These are phyloP conservation scores for Leccinum fibrillosum DNA, from an alignment of 768 basidiomycete genomes.

Conservation along the genomic window DNA sequence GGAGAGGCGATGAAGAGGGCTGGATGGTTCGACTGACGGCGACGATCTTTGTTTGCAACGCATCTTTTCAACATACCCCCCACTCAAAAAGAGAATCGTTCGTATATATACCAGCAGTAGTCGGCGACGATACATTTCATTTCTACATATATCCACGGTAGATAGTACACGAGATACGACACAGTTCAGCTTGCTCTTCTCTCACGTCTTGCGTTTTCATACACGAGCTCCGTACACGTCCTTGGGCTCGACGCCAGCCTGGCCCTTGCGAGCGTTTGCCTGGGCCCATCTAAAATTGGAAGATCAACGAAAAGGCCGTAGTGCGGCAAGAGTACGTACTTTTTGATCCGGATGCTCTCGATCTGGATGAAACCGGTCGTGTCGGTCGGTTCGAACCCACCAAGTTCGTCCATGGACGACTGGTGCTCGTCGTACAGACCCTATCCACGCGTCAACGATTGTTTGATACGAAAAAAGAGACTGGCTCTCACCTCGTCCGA, in stretches of 20 bases:
- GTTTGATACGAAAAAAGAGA: too few species aligned
- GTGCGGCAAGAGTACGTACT: conserved; percentile 48
- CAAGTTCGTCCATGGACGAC: conserved; percentile 98
- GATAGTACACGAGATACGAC: conserved; percentile 5
- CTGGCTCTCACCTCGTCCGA: conserved; percentile 66
- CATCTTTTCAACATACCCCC: conserved; percentile 5
- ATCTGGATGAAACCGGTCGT: conserved; percentile 97
- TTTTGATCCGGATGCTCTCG: conserved; percentile 96
- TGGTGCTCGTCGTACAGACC: conserved; percentile 94
- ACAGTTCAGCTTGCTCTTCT: background rate
- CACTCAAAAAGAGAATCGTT: background rate
- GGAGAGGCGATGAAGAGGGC: conserved; percentile 70
- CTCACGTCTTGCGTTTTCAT: conserved; percentile 21
- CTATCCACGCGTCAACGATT: conserved; percentile 38
- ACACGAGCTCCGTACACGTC: conserved; percentile 76
- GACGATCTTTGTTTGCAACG: background rate
- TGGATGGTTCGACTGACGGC: conserved; percentile 64
- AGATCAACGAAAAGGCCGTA: background rate
- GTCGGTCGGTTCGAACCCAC: conserved; percentile 88
- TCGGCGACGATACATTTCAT: background rate
- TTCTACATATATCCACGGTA: background rate
- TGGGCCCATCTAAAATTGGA: conserved; percentile 68
- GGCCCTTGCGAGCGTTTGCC: conserved; percentile 81
- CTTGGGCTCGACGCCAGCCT: conserved; percentile 69
- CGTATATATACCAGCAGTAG: background rate